Evolutionary conservation across 225 moss, liverwort and hornwort genomes (phyloP).

Genomic region (Rhytidiadelphus loreus): DNA sequence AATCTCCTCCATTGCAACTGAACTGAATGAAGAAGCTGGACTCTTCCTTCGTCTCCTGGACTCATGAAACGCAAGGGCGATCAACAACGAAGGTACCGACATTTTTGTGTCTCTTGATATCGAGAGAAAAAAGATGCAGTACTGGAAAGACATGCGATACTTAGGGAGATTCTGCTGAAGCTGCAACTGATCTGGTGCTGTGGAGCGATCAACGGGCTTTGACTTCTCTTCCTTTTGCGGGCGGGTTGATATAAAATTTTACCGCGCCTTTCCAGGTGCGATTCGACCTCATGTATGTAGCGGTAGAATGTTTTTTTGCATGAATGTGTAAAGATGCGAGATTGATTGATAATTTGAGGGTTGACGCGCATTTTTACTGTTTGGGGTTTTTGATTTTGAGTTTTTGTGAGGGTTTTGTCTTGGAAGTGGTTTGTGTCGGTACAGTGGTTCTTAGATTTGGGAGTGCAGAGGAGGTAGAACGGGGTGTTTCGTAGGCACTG

Average conservation of each 20-base stretch:
- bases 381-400: neutral
- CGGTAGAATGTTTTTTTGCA: neutral
- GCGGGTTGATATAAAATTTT: neutral
- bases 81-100: neutral
- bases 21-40: neutral
- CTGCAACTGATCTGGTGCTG: neutral
- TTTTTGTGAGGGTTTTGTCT: neutral
- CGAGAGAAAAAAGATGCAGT: neutral
- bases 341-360: neutral
- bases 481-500: neutral
- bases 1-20: neutral
- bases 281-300: too few species aligned
- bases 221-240: neutral
- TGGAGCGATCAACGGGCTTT: neutral
- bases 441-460: neutral
- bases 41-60: neutral
- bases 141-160: neutral
- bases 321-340: neutral
- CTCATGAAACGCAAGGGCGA: neutral
- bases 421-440: neutral
- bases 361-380: neutral
- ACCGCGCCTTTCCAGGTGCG: neutral
- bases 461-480: neutral
- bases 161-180: neutral
- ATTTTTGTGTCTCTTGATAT: neutral